phyloP scores from a whole-genome alignment of 169 alveolate species.

The Eimeria zaria region DNA sequence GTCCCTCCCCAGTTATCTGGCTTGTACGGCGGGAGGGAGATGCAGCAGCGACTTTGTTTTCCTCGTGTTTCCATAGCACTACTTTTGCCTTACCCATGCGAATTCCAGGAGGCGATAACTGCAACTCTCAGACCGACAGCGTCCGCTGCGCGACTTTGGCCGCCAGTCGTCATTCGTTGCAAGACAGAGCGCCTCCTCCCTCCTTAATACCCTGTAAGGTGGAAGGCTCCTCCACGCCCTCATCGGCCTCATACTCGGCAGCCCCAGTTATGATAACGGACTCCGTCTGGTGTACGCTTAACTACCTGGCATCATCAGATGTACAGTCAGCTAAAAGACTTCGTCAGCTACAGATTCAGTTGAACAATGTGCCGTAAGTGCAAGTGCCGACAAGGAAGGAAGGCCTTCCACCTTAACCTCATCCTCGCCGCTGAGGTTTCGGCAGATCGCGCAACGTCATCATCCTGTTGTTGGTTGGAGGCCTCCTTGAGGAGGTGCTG shows the following conservation, averaged over 20 bases:
- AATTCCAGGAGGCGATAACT: neutral
- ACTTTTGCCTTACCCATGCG: neutral
- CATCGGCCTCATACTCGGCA: neutral
- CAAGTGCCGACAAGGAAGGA: neutral
- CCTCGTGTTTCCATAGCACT: neutral
- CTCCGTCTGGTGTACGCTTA: neutral
- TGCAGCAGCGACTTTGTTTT: neutral
- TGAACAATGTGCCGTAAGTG: neutral
- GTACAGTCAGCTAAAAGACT: neutral
- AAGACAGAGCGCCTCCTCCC: constrained; percentile 33
- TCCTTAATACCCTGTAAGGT: neutral
- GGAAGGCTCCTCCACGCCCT: constrained; percentile 14
- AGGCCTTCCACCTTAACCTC: constrained; percentile 51
- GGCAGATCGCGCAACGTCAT: constrained; percentile 72
- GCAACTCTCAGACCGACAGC: constrained; percentile 40
- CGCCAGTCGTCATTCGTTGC: constrained; percentile 54
- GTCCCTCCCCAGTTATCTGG: neutral
- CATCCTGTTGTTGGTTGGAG: constrained; percentile 38
- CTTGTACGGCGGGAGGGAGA: neutral
- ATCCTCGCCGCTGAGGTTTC: constrained; percentile 42
- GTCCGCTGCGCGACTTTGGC: constrained; percentile 44
- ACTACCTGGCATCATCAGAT: neutral
- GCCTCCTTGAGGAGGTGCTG: constrained; percentile 46
- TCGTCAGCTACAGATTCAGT: neutral
- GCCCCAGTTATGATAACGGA: neutral